phyloP scores from a whole-genome alignment of 2,329 filamentous ascomycete species.

The Pyricularia pennisetigena region DNA sequence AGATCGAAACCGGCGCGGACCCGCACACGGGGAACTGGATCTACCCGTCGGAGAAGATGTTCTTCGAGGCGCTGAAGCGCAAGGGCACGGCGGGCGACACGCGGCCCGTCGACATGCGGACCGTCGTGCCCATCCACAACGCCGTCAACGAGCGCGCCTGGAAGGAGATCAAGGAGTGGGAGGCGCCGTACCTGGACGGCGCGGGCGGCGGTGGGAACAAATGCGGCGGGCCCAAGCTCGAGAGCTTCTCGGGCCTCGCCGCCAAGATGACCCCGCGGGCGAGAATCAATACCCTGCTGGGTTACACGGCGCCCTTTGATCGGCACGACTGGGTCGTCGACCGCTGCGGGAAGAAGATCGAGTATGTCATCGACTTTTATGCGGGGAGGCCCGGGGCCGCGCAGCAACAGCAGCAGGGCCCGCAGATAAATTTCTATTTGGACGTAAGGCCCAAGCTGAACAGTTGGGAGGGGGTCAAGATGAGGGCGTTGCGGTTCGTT shows the following conservation, averaged over 20 bases:
- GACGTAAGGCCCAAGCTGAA: conserved; percentile 62
- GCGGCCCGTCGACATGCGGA: conserved; percentile 67
- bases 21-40: conserved; percentile 79
- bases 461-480: conserved; percentile 57
- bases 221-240: conserved; percentile 66
- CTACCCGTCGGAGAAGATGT: conserved; percentile 94
- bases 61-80: conserved; percentile 92
- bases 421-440: conserved; percentile 50
- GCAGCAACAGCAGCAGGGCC: not conserved
- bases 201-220: conserved; percentile 18
- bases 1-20: conserved; percentile 67
- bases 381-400: conserved; percentile 46
- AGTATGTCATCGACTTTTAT: conserved; percentile 99
- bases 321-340: conserved; percentile 97
- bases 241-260: conserved; percentile 71
- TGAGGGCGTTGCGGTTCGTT: conserved; percentile 43
- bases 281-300: conserved; percentile 69
- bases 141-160: conserved; percentile 96
- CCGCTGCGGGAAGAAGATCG: conserved; percentile 72
- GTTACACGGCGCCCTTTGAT: conserved; percentile 90
- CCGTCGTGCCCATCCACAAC: conserved; percentile 95
- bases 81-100: conserved; percentile 69
- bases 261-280: conserved; percentile 70
- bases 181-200: conserved; percentile 45
- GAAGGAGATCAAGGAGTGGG: conserved; percentile 86